Percentiles rank a stretch among this genome's conserved stretches.
Conservation (phyloP, 2,329 filamentous ascomycete species). For the Aquanectria penicillioides region DNA sequence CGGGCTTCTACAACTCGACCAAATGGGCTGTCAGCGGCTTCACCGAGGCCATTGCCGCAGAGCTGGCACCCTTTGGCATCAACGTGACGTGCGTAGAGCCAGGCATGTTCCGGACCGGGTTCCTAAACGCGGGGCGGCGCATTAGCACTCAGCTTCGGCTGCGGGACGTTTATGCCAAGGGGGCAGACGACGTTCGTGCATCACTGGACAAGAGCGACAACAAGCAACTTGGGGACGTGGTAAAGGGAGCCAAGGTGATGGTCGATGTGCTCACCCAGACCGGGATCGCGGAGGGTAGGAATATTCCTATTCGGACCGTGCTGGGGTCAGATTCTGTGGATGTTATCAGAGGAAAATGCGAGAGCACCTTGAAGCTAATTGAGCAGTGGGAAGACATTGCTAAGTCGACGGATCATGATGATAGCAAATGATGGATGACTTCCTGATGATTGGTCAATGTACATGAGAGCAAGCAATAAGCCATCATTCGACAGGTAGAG, state of each 20-base stretch:
- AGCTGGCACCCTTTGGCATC: conserved; percentile 55
- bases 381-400: conserved; percentile 57
- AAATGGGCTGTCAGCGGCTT: conserved; percentile 56
- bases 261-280: conserved; percentile 65
- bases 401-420: conserved; percentile 36
- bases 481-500: neutral
- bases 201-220: conserved; percentile 17
- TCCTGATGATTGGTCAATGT: neutral
- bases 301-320: conserved; percentile 61
- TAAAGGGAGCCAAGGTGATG: conserved; percentile 60
- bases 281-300: conserved; percentile 57
- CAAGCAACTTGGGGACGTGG: conserved; percentile 56
- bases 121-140: conserved; percentile 28
- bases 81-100: conserved; percentile 38
- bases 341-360: conserved; percentile 54
- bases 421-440: neutral
- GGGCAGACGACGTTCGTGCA: conserved; percentile 12
- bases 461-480: too few relatives aligned
- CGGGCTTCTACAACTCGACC: conserved; percentile 40
- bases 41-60: conserved; percentile 51
- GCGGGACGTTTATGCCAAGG: conserved; percentile 15
- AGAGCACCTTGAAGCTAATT: conserved; percentile 53
- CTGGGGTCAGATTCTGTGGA: conserved; percentile 61
- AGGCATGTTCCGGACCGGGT: conserved; percentile 29
- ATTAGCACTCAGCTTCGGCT: conserved; percentile 17